Base-by-base conservation (phyloP, 192 early-diverging fungal species). In the Martensiomyces pterosporus region DNA sequence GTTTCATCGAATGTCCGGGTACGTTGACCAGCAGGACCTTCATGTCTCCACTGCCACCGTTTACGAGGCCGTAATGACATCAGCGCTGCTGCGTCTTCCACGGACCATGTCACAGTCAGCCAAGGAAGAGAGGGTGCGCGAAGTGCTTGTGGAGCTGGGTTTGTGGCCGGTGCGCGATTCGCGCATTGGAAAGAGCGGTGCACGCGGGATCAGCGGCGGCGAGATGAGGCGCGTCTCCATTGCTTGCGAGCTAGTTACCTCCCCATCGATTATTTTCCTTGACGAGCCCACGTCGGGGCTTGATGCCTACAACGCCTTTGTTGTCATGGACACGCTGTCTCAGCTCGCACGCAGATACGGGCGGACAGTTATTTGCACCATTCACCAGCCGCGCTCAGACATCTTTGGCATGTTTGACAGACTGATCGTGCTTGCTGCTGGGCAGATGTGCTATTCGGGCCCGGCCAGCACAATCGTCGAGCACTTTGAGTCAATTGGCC, bases 191-290 rank as follows among this genome's bases (percentile, higher is more conserved):
- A 76, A 71, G 38, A 57, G 36, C 38, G 81, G 76, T 10, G 59
- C 76, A 7, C 81, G 93, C 12, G 90, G 90, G 12, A 93, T 95
- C 35, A 86, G 83, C 37, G 94, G 94, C 8, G 92, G 94, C 16
- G 92, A 97, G 47, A 91, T 91, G 64, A 80, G 92, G 16, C 80
- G 94, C 35, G 92, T 97, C 1, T 85, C 86, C 0, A 95, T 97
- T 77, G 94, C 91, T 16, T 91, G 89, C 38, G 92, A 94, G 57
- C 76, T 97, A 22, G 92, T 97, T 3, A 94, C 91, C 0, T 85
- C 84, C 0, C 91, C 92, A 2, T 85, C 84, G 3, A 90, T 97
- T 16, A 70, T 95, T 27, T 94, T 92, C 62, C 54, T 97, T 47
- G 87, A 90, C 45, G 88, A 90, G 54, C 86, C 88, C 1, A 90